phyloP scores from a whole-genome alignment of 148 eudicot species.

The Rhododendron mucronatum region DNA sequence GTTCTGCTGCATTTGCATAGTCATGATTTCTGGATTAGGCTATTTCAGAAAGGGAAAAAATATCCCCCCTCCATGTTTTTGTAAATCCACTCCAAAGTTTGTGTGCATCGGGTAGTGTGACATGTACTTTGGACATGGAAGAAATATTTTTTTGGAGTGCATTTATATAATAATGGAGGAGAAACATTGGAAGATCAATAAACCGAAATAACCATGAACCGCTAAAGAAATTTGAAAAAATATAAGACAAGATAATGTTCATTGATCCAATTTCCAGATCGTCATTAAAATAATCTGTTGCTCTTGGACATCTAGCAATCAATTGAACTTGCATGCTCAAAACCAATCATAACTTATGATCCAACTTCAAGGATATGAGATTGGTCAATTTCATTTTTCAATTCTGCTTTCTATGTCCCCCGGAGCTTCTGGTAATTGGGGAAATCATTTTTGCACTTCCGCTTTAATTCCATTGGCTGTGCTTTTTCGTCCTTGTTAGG shows the following conservation, averaged over 20 bases:
- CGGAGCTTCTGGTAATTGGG: not conserved
- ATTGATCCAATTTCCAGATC: not conserved
- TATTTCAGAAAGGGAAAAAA: not conserved
- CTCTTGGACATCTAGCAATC: not conserved
- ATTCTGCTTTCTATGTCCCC: not conserved
- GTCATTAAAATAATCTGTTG: not conserved
- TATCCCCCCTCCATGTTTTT: not conserved
- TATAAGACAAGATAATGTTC: not conserved
- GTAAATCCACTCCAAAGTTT: not conserved
- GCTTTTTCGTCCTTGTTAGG: not conserved
- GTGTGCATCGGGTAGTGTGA: not conserved
- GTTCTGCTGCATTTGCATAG: slow-evolving; percentile 3
- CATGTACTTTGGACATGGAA: not conserved
- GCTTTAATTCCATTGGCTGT: not conserved
- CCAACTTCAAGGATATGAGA: not conserved
- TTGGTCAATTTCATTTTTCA: not conserved
- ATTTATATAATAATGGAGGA: not conserved
- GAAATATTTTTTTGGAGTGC: not conserved
- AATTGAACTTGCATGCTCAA: not conserved
- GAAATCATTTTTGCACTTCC: not conserved
- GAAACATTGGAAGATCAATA: not conserved
- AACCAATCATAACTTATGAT: not conserved
- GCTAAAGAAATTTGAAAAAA: not conserved
- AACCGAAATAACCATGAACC: not conserved
- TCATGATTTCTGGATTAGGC: slow-evolving; percentile 4